These are phyloP conservation scores for Dalbergia cultrata DNA, from an alignment of 306 rosid genomes.

Conservation along the genomic window DNA sequence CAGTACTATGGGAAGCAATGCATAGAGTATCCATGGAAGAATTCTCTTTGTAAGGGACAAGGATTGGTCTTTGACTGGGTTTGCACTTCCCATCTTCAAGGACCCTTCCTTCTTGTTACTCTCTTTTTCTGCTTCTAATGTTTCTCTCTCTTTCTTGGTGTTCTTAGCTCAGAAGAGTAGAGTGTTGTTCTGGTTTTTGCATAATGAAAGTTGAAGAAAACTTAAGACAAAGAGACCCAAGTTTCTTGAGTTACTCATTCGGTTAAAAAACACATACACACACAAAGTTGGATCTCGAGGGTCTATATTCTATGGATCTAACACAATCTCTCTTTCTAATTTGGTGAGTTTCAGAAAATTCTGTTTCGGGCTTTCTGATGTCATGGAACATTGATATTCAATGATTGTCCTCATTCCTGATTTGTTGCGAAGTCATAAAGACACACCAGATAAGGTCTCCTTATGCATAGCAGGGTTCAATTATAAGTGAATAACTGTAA, in stretches of 20 bases:
- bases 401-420: background rate
- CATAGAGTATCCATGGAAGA: slow-evolving; percentile 53
- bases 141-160: background rate
- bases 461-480: background rate
- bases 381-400: background rate
- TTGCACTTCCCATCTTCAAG: slow-evolving; percentile 57
- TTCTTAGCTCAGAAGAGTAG: slow-evolving; percentile 29
- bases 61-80: slow-evolving; percentile 54
- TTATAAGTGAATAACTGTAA: background rate
- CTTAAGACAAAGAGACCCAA: background rate
- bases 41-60: slow-evolving; percentile 49
- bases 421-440: background rate
- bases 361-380: background rate
- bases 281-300: background rate
- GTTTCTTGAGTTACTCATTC: slow-evolving; percentile 5
- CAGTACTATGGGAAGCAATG: slow-evolving; percentile 59
- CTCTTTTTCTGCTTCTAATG: background rate
- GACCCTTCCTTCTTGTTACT: slow-evolving; percentile 1
- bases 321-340: slow-evolving; percentile 24
- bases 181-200: background rate
- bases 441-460: background rate
- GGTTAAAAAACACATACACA: background rate
- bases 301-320: background rate
- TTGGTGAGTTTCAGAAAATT: slow-evolving; percentile 25
- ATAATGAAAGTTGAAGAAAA: background rate